Percentiles rank a stretch among this genome's conserved stretches.
phyloP scores from a whole-genome alignment of 2,329 filamentous ascomycete genomes.

The Pyrenophora seminiperda region DNA sequence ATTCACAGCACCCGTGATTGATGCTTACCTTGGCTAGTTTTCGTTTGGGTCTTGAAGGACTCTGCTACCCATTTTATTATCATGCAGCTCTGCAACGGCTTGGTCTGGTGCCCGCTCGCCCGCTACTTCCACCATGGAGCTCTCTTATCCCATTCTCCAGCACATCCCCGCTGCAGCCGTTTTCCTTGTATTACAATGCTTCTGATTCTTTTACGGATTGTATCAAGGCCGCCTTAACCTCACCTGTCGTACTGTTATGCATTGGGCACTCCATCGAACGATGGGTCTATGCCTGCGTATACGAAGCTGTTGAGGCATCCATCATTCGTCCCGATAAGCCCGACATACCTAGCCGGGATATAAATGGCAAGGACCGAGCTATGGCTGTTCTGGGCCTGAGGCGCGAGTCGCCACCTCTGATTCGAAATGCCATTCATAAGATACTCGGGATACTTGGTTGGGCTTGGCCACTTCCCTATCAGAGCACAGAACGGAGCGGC shows the following conservation, averaged over 20 bases:
- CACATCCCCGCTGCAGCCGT: constrained; percentile 31
- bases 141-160: constrained; percentile 39
- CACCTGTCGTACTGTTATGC: constrained; percentile 36
- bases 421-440: constrained; percentile 31
- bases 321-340: constrained; percentile 38
- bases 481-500: constrained; percentile 6
- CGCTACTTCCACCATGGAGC: constrained; percentile 34
- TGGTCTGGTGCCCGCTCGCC: constrained; percentile 35
- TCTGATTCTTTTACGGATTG: constrained; percentile 22
- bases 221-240: constrained; percentile 28
- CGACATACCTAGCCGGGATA: constrained; percentile 34
- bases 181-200: constrained; percentile 23
- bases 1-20: not conserved
- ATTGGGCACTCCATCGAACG: constrained; percentile 33
- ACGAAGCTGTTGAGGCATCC: constrained; percentile 38
- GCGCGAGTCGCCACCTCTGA: constrained; percentile 26
- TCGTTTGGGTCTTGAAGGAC: constrained; percentile 33
- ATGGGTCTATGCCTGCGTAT: constrained; percentile 34
- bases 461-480: constrained; percentile 17
- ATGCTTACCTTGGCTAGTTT: constrained; percentile 29
- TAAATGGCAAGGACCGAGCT: constrained; percentile 26
- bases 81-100: constrained; percentile 39
- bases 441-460: constrained; percentile 35
- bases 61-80: constrained; percentile 43
- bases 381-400: constrained; percentile 31